Base-by-base conservation (phyloP, 345 rosid genomes). In the Abelmoschus esculentus region DNA sequence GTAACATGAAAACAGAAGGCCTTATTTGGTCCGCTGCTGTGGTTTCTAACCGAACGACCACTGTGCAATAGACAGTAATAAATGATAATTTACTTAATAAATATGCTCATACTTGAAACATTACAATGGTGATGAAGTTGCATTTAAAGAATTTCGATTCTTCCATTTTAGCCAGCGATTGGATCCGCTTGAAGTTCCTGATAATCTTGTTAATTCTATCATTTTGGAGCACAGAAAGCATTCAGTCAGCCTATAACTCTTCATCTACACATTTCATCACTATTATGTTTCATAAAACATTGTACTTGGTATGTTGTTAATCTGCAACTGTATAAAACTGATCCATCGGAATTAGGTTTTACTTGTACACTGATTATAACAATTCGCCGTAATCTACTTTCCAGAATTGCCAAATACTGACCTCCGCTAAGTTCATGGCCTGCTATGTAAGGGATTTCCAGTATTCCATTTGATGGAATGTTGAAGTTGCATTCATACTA, bases 1-100 rank as follows among this genome's bases (percentile, higher is more conserved):
- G 75, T 61, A 76, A 44, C 28, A n/a, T 55, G 83, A 80, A 78
- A 76, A 73, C 66, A 66, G 73, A 70, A 72, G 61, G 73, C 69
- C 73, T 75, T 71, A 47, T 59, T 47, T 57, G 74, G 70, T 73
- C 69, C 34, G 14, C 15, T n/a, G 13, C 54, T 22, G 29, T 28
- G 60, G 58, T 44, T 74, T 78, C 60, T 70, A 63, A 50, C 55
- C 58, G 14, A 59, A 66, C 28, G 28, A 57, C 17, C 14, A 11
- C 32, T 38, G 6, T 50, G 55, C 44, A 50, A 63, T 56, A 49
- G 22, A 26, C 36, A 46, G 28, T 14, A 49, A 14, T 1, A 28
- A 55, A 52, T 59, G 54, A 53, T 70, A 52, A 64, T 68, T 59
- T 11, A 11, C 61, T 76, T 49, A 13, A 31, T 52, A 63, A 75